Evolutionary conservation across 345 rosid species (phyloP), one percentile per base, ranked within the genome.

Genomic region (Dovyalis caffra): DNA sequence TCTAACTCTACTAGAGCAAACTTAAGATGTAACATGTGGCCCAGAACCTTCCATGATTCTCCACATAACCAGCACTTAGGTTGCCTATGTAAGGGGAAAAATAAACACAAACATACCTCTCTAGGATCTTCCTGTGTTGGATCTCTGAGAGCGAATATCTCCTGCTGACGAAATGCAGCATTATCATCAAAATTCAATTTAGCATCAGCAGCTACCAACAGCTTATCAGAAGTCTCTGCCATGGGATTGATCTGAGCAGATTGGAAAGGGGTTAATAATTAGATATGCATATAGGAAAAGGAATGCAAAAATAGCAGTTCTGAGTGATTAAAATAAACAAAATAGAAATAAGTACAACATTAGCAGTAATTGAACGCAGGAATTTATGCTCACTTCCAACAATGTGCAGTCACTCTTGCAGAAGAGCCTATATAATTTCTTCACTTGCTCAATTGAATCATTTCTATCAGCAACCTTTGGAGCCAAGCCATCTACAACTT

Each of bases 151-250:
- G 89, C 80, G 32, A 95, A 95, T 65, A 87, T 78, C 76, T 89
- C 92, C 83, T 93, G 91, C 78, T 90, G 99, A 64, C 97, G 90
- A 79, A 85, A 96, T 35, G 91, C 97, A 74, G 99, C 99, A 87
- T 96, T 96, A 76, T 96, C 99, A 83, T 96, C 99, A 69, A 96
- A 93, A 83, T 96, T 96, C 88, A 96, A 80, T 78, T 96, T 96
- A 69, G 99, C 99, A 91, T 96, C 99, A 77, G 99, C 99, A 80
- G 99, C 99, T 70, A 96, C 97, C 87, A 96, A 79, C 73, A 86
- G 86, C 35, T 86, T 92, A 64, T 84, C 87, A 75, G 99, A 80
- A 76, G 97, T 93, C 89, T 96, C 99, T 0, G 97, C 98, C 25
- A 96, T 87, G 61, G 99, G 99, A 87, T 96, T 96, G 81, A 96